Evolutionary conservation across 768 basidiomycete genomes (phyloP), one percentile per base, ranked within the genome.

Genomic region (Dacryopinax primogenitus): DNA sequence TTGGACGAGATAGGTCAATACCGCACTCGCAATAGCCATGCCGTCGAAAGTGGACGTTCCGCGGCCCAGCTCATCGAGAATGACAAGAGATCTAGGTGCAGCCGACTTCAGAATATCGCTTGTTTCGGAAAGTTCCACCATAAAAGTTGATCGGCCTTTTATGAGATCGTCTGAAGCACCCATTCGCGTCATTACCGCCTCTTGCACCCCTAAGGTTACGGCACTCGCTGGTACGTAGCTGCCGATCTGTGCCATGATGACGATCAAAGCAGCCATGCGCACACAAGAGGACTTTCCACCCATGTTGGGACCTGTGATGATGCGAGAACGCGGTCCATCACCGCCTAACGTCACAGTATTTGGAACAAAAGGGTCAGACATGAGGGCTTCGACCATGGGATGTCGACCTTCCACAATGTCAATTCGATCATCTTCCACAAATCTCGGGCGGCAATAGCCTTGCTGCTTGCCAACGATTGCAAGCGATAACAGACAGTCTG

Each of bases 81-180:
- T 87, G 13, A 99, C 88, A 12, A 98, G 80, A 62, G 89, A 92
- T 33, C 80, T 81, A 2, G 79, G 74, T 0, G 91, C 88, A 0
- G 90, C 88, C 2, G 84, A 78, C 35, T 85, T 81, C 15, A 98
- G 75, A 65, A 97, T 93, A 70, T 96, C 90, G 70, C 86, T 87
- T 0, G 94, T 96, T 73, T 97, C 93, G 3, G 87, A 81, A 80
- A 98, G 86, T 75, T 99, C 95, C 1, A 97, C 90, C 94, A 96
- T 96, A 73, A 97, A 96, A 0, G 90, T 98, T 0, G 92, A 95
- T 7, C 90, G 84, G 0, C 92, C 92, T 37, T 87, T 81, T 4
- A 85, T 82, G 28, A 97, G 75, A 68, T 96, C 92, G 72, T 98
- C 95, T 11, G 85, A 87, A 0, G 95, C 95, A 66, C 92, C 92